Percentiles rank a stretch among this genome's conserved stretches.
Conservation (phyloP, 371 early-diverging fungal species). For the Zopfochytrium polystomum region DNA sequence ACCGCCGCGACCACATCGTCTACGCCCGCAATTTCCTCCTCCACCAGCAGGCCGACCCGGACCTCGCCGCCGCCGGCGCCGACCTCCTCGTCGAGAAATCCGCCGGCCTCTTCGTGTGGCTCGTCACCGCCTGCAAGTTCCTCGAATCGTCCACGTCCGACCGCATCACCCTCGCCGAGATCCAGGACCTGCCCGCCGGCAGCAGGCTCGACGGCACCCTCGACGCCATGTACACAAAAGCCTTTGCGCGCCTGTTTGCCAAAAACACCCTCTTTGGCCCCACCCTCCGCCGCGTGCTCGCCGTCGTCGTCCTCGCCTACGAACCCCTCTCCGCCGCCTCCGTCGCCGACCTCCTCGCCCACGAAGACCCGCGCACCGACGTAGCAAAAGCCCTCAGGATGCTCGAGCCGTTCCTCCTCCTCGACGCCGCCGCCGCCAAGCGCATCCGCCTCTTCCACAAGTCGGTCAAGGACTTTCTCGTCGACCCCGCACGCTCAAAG, state of each 20-base stretch:
- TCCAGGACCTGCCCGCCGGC: neutral
- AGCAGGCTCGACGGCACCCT: neutral
- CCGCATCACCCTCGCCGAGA: constrained; percentile 2
- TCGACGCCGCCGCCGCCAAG: neutral
- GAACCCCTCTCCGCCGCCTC: constrained; percentile 14
- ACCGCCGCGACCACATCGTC: constrained; percentile 11
- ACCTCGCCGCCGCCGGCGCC: constrained; percentile 1
- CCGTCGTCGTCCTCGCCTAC: constrained; percentile 7
- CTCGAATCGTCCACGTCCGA: neutral
- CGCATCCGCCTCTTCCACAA: constrained; percentile 24
- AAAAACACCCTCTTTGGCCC: neutral
- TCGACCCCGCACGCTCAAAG: constrained; percentile 8
- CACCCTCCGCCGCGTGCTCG: constrained; percentile 6
- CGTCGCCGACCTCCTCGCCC: constrained; percentile 6
- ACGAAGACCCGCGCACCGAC: too few species aligned
- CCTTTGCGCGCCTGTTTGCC: constrained; percentile 1
- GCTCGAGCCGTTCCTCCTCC: constrained; percentile 4
- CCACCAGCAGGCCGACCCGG: neutral
- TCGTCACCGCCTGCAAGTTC: constrained; percentile 16
- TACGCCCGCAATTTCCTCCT: constrained; percentile 9
- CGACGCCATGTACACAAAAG: constrained; percentile 11
- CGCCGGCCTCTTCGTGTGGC: constrained; percentile 22
- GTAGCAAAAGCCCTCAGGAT: neutral
- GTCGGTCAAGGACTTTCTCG: constrained; percentile 25
- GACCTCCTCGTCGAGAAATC: constrained; percentile 14